Evolutionary conservation across 345 rosid species (phyloP).

Genomic region (Jatropha curcas): DNA sequence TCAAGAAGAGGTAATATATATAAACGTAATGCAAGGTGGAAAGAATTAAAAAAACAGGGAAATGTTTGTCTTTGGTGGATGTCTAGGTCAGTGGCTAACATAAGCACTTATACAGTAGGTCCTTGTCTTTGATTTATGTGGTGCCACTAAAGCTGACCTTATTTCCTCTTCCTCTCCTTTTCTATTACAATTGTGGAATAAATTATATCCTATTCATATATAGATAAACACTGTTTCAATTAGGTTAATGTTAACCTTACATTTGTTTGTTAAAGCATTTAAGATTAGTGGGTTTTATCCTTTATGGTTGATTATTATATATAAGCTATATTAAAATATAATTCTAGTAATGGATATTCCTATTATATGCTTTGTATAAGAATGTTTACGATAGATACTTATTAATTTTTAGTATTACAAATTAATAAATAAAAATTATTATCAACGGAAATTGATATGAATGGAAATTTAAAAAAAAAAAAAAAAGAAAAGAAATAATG

Average conservation of each 20-base stretch:
- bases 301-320: too few species aligned
- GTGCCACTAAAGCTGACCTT: constrained; percentile 9
- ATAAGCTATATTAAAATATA: too few species aligned
- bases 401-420: too few species aligned
- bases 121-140: constrained; percentile 11
- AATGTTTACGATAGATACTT: too few species aligned
- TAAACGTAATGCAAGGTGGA: too few species aligned
- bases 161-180: neutral
- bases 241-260: neutral
- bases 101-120: constrained; percentile 10
- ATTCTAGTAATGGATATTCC: too few species aligned
- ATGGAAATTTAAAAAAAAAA: too few species aligned
- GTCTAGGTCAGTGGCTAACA: constrained; percentile 24
- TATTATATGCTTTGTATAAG: too few species aligned
- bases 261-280: neutral
- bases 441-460: too few species aligned
- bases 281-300: constrained; percentile 9
- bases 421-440: too few species aligned
- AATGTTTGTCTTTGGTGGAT: neutral
- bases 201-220: neutral
- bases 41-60: neutral
- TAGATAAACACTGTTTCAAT: neutral
- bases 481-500: too few species aligned
- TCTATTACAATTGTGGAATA: neutral
- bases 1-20: neutral